Evolutionary conservation across 2,329 filamentous ascomycete species (phyloP).

Genomic region (Dactylellina drechsleri): DNA sequence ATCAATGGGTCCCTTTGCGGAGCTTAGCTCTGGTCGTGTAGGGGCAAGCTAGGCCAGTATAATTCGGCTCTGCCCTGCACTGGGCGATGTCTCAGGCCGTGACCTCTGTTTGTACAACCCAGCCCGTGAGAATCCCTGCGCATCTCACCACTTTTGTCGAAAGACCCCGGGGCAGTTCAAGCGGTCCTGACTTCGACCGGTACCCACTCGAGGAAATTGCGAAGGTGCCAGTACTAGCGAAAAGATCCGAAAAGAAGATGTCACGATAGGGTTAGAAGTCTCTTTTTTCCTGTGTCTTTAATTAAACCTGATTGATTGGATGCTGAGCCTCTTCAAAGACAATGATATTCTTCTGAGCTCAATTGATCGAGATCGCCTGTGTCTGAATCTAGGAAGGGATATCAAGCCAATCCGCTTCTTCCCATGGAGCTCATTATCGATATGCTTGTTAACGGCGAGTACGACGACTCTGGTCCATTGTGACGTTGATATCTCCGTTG

Average conservation of each 20-base stretch:
- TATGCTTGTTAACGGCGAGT: constrained; percentile 30
- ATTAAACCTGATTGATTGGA: constrained; percentile 39
- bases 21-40: constrained; percentile 42
- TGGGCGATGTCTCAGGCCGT: constrained; percentile 25
- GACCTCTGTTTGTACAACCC: constrained; percentile 52
- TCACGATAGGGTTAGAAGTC: constrained; percentile 35
- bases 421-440: constrained; percentile 53
- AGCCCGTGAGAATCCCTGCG: constrained; percentile 38
- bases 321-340: constrained; percentile 30
- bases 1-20: constrained; percentile 49
- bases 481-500: constrained; percentile 45
- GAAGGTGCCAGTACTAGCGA: constrained; percentile 44
- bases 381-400: constrained; percentile 27
- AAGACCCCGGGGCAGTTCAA: background rate
- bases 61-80: constrained; percentile 50
- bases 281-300: constrained; percentile 33
- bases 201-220: constrained; percentile 37
- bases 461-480: background rate
- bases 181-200: no score
- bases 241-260: constrained; percentile 53
- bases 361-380: constrained; percentile 30
- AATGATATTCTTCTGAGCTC: constrained; percentile 37
- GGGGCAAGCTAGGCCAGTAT: constrained; percentile 38
- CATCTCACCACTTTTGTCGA: constrained; percentile 38
- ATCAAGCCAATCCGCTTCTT: constrained; percentile 31